phyloP scores from a whole-genome alignment of 805 yeast species.

The Candida ipomoeae region DNA sequence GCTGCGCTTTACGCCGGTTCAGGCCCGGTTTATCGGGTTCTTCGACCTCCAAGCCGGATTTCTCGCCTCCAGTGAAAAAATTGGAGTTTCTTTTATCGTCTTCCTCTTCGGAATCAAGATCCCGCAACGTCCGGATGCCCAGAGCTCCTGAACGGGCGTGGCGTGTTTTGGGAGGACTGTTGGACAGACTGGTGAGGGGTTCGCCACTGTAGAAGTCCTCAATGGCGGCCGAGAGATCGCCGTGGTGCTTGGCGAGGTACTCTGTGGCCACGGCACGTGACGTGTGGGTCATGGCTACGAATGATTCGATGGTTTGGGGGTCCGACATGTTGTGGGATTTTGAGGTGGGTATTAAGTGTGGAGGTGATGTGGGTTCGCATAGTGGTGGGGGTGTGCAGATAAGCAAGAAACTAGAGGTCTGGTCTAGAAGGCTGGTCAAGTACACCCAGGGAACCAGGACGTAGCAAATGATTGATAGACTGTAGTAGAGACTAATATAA shows the following conservation, averaged over 20 bases:
- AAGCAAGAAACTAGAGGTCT: no score
- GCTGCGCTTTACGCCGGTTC: constrained; percentile 23
- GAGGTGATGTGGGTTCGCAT: not conserved
- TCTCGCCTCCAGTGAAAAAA: constrained; percentile 68
- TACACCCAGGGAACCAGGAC: no score
- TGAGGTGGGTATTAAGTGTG: not conserved
- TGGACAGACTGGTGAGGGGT: not conserved
- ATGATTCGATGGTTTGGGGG: constrained; percentile 25
- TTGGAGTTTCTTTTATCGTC: constrained; percentile 52
- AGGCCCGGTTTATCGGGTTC: constrained; percentile 54
- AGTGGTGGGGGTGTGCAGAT: no score
- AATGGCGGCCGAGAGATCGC: constrained; percentile 37
- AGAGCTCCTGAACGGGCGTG: constrained; percentile 6
- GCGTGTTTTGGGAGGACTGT: no score
- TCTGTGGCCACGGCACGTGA: constrained; percentile 37
- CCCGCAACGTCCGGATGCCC: constrained; percentile 37
- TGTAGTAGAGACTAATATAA: no score
- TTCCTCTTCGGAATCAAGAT: constrained; percentile 45
- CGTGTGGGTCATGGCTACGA: constrained; percentile 34
- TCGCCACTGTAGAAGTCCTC: constrained; percentile 36
- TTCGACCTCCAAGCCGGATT: constrained; percentile 75
- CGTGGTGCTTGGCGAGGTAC: constrained; percentile 33
- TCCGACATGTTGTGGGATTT: constrained; percentile 17
- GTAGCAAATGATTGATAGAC: no score
- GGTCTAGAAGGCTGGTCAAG: no score